Evolutionary conservation across 2,329 filamentous ascomycete genomes (phyloP).

Genomic region (Lojkania enalia): DNA sequence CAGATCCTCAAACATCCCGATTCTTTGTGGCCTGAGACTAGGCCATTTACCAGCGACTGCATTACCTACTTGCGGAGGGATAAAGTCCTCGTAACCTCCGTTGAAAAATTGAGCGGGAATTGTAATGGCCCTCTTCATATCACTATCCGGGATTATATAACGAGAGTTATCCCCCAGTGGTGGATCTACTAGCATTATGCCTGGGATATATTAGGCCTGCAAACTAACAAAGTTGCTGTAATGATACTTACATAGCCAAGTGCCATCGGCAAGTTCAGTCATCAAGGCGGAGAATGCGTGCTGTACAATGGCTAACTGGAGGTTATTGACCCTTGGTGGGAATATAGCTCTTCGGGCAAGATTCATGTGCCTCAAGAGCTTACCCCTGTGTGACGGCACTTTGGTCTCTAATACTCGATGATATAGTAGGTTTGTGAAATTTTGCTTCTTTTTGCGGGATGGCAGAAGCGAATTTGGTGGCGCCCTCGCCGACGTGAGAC

Average conservation of each 20-base stretch:
- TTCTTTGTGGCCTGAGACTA: background rate
- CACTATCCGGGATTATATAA: background rate
- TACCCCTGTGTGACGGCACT: background rate
- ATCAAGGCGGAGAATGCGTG: background rate
- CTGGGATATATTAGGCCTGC: background rate
- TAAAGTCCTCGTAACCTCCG: background rate
- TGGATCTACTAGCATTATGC: background rate
- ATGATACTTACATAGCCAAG: background rate
- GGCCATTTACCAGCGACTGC: too few relatives aligned
- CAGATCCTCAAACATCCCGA: conserved; percentile 17
- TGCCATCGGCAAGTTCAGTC: background rate
- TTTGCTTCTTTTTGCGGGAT: conserved; percentile 10
- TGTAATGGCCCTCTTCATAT: background rate
- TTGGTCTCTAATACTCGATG: conserved; percentile 14
- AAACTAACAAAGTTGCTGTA: background rate
- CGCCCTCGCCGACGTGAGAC: background rate
- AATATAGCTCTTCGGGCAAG: conserved; percentile 20
- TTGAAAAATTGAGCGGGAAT: background rate
- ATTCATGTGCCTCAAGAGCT: conserved; percentile 6
- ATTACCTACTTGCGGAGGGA: background rate
- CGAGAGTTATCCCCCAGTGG: background rate
- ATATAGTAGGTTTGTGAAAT: conserved; percentile 16
- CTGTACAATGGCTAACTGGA: background rate
- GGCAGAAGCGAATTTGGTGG: conserved; percentile 12
- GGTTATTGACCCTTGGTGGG: conserved; percentile 10